Evolutionary conservation across 2,329 filamentous ascomycete species (phyloP).

Genomic region (Penicillium carneum): DNA sequence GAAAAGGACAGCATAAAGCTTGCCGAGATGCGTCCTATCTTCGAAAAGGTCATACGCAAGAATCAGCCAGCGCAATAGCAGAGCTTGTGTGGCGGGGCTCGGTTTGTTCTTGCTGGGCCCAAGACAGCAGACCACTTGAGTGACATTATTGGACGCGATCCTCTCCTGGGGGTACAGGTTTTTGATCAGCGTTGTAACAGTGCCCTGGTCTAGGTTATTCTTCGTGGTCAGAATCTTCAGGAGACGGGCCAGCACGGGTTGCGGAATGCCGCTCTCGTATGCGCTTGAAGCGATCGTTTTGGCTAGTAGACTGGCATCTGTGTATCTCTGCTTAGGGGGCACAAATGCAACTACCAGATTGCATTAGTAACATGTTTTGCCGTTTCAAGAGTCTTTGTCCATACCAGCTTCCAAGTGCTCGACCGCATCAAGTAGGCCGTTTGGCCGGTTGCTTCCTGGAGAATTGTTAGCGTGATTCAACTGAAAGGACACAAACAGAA

Average conservation of each 20-base stretch:
- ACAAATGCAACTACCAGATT: slow-evolving; percentile 45
- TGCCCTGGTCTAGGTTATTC: slow-evolving; percentile 77
- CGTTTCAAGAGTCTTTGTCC: slow-evolving; percentile 6
- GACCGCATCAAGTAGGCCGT: slow-evolving; percentile 44
- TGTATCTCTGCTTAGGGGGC: slow-evolving; percentile 70
- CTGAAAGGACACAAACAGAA: not conserved
- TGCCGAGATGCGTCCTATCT: slow-evolving; percentile 67
- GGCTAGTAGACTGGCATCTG: slow-evolving; percentile 68
- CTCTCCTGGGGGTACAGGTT: slow-evolving; percentile 76
- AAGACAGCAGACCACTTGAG: slow-evolving; percentile 74
- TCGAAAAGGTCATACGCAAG: slow-evolving; percentile 76
- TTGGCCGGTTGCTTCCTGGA: slow-evolving; percentile 27
- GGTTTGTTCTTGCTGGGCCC: slow-evolving; percentile 80
- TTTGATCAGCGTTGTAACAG: slow-evolving; percentile 71
- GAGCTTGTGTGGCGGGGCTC: slow-evolving; percentile 71
- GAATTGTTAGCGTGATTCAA: slow-evolving; percentile 11
- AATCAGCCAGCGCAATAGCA: slow-evolving; percentile 78
- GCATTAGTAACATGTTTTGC: slow-evolving; percentile 3
- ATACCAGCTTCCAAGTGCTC: slow-evolving; percentile 50
- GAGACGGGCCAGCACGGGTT: slow-evolving; percentile 66
- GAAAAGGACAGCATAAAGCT: slow-evolving; percentile 78
- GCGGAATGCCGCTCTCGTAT: slow-evolving; percentile 72
- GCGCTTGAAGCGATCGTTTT: slow-evolving; percentile 68
- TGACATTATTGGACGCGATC: slow-evolving; percentile 66
- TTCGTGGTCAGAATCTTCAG: slow-evolving; percentile 71